Conservation (phyloP, 2,329 filamentous ascomycete genomes). For the Westerdykella sp. region DNA sequence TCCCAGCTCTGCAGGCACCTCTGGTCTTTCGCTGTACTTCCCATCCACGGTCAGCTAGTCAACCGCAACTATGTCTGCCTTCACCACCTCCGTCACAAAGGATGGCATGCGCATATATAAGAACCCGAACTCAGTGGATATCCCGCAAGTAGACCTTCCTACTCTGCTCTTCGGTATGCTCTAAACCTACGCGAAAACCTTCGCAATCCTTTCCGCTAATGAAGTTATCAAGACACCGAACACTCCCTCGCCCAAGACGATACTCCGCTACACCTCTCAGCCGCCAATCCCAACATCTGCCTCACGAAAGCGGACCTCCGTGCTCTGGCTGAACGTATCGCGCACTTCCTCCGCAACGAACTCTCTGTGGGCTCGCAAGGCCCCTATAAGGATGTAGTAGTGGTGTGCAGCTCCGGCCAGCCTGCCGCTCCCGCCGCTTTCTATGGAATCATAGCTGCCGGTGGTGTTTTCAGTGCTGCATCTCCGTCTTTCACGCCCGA, state of each 20-base stretch:
- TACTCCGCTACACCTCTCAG: conserved; percentile 50
- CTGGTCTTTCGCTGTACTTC: no score
- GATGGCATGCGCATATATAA: conserved; percentile 12
- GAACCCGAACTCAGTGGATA: conserved; percentile 7
- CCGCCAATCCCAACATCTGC: conserved; percentile 46
- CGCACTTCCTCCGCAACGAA: conserved; percentile 46
- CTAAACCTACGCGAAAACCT: neutral
- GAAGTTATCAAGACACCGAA: conserved; percentile 9
- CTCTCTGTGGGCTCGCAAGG: conserved; percentile 48
- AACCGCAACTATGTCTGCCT: conserved; percentile 2
- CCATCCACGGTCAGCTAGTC: neutral
- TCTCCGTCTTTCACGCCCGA: conserved; percentile 43
- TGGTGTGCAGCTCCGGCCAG: conserved; percentile 50
- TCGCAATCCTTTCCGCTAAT: neutral
- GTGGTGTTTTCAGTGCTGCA: conserved; percentile 52
- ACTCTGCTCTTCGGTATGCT: conserved; percentile 30
- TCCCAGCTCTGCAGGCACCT: neutral
- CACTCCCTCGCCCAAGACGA: conserved; percentile 39
- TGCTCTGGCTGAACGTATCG: conserved; percentile 45
- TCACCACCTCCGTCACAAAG: conserved; percentile 2
- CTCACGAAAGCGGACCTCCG: conserved; percentile 50
- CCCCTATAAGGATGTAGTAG: conserved; percentile 45
- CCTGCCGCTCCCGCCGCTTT: conserved; percentile 48
- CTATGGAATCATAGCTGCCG: conserved; percentile 52
- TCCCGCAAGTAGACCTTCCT: conserved; percentile 28